These are phyloP conservation scores for Pichia occidentalis DNA, from an alignment of 805 yeast genomes.

Conservation along the genomic window DNA sequence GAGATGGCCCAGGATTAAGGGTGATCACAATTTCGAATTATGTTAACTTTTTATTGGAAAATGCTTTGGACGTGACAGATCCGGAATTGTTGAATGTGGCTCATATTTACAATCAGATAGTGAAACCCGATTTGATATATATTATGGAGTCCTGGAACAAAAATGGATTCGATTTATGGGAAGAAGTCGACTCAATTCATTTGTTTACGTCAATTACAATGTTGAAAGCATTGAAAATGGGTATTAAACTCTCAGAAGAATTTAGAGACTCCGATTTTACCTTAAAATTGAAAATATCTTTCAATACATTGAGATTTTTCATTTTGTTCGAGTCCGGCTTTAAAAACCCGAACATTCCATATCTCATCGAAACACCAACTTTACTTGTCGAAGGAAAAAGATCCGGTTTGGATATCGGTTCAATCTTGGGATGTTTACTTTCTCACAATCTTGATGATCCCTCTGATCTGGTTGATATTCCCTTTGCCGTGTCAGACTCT, in stretches of 20 bases:
- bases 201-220: constrained; percentile 76
- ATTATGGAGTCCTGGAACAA: constrained; percentile 54
- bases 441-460: constrained; percentile 35
- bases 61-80: constrained; percentile 22
- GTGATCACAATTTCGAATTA: constrained; percentile 56
- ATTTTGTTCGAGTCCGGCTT: constrained; percentile 38
- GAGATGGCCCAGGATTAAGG: constrained; percentile 90
- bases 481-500: constrained; percentile 56
- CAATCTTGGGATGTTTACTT: constrained; percentile 46
- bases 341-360: constrained; percentile 36
- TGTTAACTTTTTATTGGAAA: constrained; percentile 36
- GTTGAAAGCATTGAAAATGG: constrained; percentile 58
- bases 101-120: constrained; percentile 41
- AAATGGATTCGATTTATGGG: constrained; percentile 88
- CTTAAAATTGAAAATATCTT: constrained; percentile 27
- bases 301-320: constrained; percentile 32
- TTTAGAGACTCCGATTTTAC: constrained; percentile 28
- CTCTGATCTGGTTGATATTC: constrained; percentile 38
- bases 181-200: constrained; percentile 70
- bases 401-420: constrained; percentile 75
- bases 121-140: constrained; percentile 67
- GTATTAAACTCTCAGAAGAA: constrained; percentile 36
- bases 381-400: constrained; percentile 35
- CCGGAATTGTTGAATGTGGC: constrained; percentile 28
- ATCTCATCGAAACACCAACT: constrained; percentile 66